Base-by-base conservation (phyloP, 2,329 filamentous ascomycete genomes). In the Epicoccum sorghinum region DNA sequence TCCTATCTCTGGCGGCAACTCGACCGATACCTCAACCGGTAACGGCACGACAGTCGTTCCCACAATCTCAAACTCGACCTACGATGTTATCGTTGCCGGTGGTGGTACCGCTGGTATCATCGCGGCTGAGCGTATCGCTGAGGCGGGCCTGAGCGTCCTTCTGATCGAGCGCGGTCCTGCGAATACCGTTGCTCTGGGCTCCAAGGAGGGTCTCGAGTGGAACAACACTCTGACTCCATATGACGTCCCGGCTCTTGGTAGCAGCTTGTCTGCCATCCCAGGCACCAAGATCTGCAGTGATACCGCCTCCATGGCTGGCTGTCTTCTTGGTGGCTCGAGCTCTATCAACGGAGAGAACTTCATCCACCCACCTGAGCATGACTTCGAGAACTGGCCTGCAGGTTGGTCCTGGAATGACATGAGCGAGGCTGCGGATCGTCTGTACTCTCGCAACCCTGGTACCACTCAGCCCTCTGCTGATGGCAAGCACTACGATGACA, bases 341-440 rank as follows among this genome's bases (percentile, higher is more conserved):
- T 60, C 58, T 72, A 78, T 88, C 59, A 86, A 86, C 13, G 75
- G 74, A 1, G 79, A 84, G 50, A 82, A 84, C 46, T 83, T 83
- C 13, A 80, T 82, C 7, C 59, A 72, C 44, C 75, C 75, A 41
- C 85, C 85, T 22, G 80, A 78, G 5, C 52, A 46, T 24, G 52
- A 55, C 32, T 55, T 55, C 30, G 49, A 61, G 27, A 61, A 60
- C 48, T 67, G 64, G 64, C 64, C 64, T 39, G 12, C 39, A 9
- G 62, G 61, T 27, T 67, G 64, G 64, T 48, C 57, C 33, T 67
- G 61, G 63, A 14, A 45, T 18, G 59, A 66, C 35, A 49, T 66
- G 22, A 37, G 58, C 27, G 36, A 52, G 7, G 57, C 64, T 41
- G 64, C 64, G 41, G 53, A 60, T 14, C 50, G 59, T 27, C 54